These are phyloP conservation scores for Fusarium kyushuense DNA, from an alignment of 2,329 filamentous ascomycete genomes.

Conservation along the genomic window DNA sequence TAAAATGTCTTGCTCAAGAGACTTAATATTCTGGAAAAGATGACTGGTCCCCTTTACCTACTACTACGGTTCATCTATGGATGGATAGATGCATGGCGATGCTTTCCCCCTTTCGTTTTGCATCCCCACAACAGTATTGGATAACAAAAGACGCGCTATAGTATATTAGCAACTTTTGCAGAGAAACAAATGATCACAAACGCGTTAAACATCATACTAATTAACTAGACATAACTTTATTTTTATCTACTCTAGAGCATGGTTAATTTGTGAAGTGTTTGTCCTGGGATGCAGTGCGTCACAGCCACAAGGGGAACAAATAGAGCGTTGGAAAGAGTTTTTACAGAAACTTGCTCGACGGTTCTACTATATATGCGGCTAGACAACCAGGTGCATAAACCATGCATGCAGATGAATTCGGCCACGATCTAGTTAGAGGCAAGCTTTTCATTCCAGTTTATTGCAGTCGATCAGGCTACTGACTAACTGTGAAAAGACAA, in stretches of 20 bases:
- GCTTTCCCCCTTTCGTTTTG: slow-evolving; percentile 28
- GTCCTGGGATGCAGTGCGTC: slow-evolving; percentile 1
- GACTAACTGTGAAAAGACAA: background rate
- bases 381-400: slow-evolving; percentile 26
- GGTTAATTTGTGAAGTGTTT: background rate
- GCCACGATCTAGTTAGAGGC: slow-evolving; percentile 1
- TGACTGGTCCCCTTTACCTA: slow-evolving; percentile 36
- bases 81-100: slow-evolving; percentile 15
- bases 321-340: background rate
- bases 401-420: slow-evolving; percentile 29
- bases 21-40: slow-evolving; percentile 20
- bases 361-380: slow-evolving; percentile 25
- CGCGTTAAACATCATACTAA: slow-evolving; percentile 18
- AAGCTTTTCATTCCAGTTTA: slow-evolving; percentile 17
- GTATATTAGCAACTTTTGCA: background rate
- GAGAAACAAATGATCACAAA: slow-evolving; percentile 18
- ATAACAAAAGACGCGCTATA: slow-evolving; percentile 39
- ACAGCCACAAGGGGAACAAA: background rate
- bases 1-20: slow-evolving; percentile 21
- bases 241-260: slow-evolving; percentile 10
- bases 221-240: slow-evolving; percentile 26
- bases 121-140: slow-evolving; percentile 38
- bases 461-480: background rate
- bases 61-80: background rate
- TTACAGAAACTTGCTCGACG: slow-evolving; percentile 4